These are phyloP conservation scores for Apiospora kogelbergensis DNA, from an alignment of 2,329 filamentous ascomycete genomes.

Conservation along the genomic window DNA sequence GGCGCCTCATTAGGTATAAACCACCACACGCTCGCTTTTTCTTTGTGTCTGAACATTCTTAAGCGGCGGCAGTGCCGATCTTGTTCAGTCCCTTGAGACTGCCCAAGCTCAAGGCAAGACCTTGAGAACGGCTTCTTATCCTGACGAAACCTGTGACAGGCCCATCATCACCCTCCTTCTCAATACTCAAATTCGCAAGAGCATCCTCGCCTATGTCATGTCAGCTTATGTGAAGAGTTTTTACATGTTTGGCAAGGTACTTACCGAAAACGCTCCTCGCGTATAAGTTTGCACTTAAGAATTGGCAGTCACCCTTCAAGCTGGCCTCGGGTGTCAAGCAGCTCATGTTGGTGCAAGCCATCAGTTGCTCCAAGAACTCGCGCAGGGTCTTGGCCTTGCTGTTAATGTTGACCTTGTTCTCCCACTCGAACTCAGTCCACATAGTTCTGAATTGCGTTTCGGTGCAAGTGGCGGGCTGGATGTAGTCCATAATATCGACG, in stretches of 20 bases:
- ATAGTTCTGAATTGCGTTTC: slow-evolving; percentile 99
- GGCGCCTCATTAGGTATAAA: not conserved
- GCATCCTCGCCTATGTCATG: slow-evolving; percentile 82
- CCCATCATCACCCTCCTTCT: slow-evolving; percentile 93
- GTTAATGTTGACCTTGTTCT: slow-evolving; percentile 99
- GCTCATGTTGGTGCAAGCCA: slow-evolving; percentile 98
- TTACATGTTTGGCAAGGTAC: slow-evolving; percentile 36
- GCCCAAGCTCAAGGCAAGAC: slow-evolving; percentile 87
- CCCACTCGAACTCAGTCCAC: slow-evolving; percentile 99
- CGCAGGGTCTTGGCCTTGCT: slow-evolving; percentile 90
- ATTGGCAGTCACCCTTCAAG: slow-evolving; percentile 95
- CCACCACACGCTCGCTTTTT: not conserved
- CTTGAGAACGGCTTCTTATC: slow-evolving; percentile 96
- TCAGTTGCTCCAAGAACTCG: slow-evolving; percentile 89
- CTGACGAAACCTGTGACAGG: slow-evolving; percentile 96
- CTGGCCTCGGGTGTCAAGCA: slow-evolving; percentile 95
- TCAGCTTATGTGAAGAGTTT: not conserved
- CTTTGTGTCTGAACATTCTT: not conserved
- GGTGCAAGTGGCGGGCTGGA: slow-evolving; percentile 92
- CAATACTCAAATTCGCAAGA: slow-evolving; percentile 93
- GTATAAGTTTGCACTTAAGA: slow-evolving; percentile 95
- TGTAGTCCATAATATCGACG: slow-evolving; percentile 99
- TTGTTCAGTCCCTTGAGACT: slow-evolving; percentile 94
- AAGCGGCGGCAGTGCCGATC: slow-evolving; percentile 49
- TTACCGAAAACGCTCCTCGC: slow-evolving; percentile 96